phyloP scores from a whole-genome alignment of 2,329 filamentous ascomycete species.

The Fusarium floridanum region DNA sequence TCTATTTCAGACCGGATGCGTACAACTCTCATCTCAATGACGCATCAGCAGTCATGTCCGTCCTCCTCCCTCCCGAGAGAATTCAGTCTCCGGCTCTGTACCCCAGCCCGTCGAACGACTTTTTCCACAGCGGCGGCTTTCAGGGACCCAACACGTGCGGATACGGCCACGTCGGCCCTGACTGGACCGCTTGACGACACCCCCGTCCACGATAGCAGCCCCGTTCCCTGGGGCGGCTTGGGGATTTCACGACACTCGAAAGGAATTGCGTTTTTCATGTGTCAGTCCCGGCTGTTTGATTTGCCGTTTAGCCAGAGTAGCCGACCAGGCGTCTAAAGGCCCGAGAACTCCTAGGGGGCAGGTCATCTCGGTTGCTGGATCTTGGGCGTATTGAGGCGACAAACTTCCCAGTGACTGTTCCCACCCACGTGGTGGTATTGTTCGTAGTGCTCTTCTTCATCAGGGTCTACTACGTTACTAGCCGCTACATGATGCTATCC shows the following conservation, averaged over 20 bases:
- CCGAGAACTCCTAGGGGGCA: conserved; percentile 32
- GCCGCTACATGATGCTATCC: conserved; percentile 21
- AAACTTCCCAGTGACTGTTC: conserved; percentile 16
- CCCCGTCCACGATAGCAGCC: conserved; percentile 8
- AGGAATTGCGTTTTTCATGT: conserved; percentile 38
- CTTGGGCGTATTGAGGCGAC: conserved; percentile 21
- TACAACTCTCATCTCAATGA: neutral
- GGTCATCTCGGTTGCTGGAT: conserved; percentile 41
- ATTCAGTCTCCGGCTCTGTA: neutral
- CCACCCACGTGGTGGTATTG: conserved; percentile 40
- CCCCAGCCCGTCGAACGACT: conserved; percentile 23
- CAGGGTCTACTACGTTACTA: neutral
- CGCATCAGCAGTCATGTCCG: neutral
- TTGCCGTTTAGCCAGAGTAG: conserved; percentile 28
- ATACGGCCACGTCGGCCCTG: conserved; percentile 29
- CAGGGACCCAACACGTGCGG: conserved; percentile 13
- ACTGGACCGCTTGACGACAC: conserved; percentile 34
- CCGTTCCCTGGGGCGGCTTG: neutral
- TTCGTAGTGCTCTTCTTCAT: neutral
- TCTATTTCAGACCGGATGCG: neutral
- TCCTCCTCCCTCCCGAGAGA: neutral
- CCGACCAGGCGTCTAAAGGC: conserved; percentile 33
- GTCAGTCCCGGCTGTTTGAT: conserved; percentile 29
- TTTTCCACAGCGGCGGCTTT: conserved; percentile 8
- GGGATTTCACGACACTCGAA: conserved; percentile 17